Base-by-base conservation (phyloP, 2,329 filamentous ascomycete genomes). In the Xylaria hypoxylon region DNA sequence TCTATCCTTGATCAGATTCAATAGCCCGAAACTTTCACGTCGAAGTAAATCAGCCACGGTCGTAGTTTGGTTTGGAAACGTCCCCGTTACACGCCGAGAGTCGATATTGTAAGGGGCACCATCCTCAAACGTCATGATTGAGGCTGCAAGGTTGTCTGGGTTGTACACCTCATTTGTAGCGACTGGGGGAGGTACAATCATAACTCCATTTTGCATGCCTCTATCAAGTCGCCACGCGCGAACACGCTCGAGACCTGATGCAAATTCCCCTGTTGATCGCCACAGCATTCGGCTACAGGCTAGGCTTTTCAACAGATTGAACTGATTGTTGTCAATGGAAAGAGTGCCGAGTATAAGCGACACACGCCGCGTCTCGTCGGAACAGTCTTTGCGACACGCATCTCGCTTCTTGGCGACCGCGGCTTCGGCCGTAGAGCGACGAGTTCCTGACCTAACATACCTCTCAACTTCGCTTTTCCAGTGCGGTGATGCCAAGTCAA, bases 31-130 rank as follows among this genome's bases (percentile, higher is more conserved):
- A 17, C 5, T 31, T 5, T 50, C 24, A 4, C 8, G 17, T 13
- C 15, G 47, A 15, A 66, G 40, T 8, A 63, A 11, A 2, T 55
- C 31, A 26, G 44, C 11, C 17, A 52, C 44, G 8, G 56, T 64
- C 11, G 55, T 67, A 7, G 17, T 48, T 19, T 67, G 64, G 35
- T 63, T 48, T 64, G 50, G 64, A 26, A 67, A 67, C n/a, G 33
- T 59, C 22, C 59, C 60, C 26, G 22, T 28, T 8, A 50, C 48
- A 35, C 24, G 19, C 2, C 4, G 33, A 52, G 59, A 10, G 15
- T 26, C 8, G 19, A 64, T 38, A n/a, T 67, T 40, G 15, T 42
- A 24, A n/a, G 60, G 59, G 1, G 3, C 24, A 7, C 60, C 60
- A 26, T 56, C 31, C 7, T 57, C 10, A 48, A 60, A 67, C 3